phyloP scores from a whole-genome alignment of 2,329 filamentous ascomycete genomes.

The Ascochyta rabiei region DNA sequence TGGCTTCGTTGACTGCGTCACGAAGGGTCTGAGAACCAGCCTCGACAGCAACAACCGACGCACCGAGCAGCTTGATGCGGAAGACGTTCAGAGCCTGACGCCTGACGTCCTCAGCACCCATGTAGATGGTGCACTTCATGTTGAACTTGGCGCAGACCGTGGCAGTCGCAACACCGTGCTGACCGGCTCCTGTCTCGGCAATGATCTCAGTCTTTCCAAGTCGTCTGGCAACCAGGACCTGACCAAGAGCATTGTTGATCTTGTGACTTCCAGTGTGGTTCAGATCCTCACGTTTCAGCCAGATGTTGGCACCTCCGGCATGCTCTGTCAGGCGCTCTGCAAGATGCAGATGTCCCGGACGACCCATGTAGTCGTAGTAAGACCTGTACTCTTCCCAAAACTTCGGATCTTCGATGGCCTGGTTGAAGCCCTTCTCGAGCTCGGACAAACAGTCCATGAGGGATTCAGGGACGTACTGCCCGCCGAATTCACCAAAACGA shows the following conservation, averaged over 20 bases:
- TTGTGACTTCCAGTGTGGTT: slow-evolving; percentile 99
- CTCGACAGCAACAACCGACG: slow-evolving; percentile 90
- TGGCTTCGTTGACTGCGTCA: slow-evolving; percentile 86
- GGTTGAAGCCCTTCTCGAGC: slow-evolving; percentile 88
- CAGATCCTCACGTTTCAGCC: slow-evolving; percentile 95
- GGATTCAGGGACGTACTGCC: slow-evolving; percentile 96
- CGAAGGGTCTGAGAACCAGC: slow-evolving; percentile 74
- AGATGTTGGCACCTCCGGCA: slow-evolving; percentile 92
- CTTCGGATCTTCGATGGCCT: slow-evolving; percentile 81
- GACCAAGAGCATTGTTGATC: slow-evolving; percentile 98
- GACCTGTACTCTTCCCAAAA: slow-evolving; percentile 98
- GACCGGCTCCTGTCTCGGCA: slow-evolving; percentile 94
- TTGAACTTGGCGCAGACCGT: slow-evolving; percentile 98
- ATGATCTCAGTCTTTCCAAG: slow-evolving; percentile 97
- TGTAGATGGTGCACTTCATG: slow-evolving; percentile 97
- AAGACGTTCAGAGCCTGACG: slow-evolving; percentile 97
- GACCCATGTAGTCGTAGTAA: slow-evolving; percentile 97
- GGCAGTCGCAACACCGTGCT: slow-evolving; percentile 96
- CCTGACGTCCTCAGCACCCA: slow-evolving; percentile 97
- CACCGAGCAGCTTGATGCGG: slow-evolving; percentile 94
- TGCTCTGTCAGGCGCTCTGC: slow-evolving; percentile 87
- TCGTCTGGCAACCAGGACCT: slow-evolving; percentile 82
- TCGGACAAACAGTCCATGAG: slow-evolving; percentile 95
- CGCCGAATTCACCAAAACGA: slow-evolving; percentile 93
- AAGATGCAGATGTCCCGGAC: slow-evolving; percentile 88